A percentile compares a stretch with the other conserved stretches of the same genome.
phyloP scores from a whole-genome alignment of 2,329 filamentous ascomycete species.

The Fusarium xylarioides region DNA sequence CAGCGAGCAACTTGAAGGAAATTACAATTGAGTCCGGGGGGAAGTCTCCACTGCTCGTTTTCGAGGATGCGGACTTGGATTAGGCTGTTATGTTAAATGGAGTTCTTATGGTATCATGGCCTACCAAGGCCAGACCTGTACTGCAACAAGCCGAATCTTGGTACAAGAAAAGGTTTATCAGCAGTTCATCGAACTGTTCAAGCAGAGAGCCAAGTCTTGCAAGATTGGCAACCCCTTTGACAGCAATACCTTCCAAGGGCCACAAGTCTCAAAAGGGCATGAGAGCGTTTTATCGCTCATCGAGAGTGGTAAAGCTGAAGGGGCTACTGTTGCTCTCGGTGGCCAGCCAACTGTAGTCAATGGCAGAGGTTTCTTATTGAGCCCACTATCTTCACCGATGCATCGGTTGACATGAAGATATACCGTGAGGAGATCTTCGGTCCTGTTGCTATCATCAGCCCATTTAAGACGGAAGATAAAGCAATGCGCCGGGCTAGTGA shows the following conservation, averaged over 20 bases:
- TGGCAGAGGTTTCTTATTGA: constrained; percentile 58
- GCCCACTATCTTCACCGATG: constrained; percentile 56
- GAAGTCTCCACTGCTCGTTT: constrained; percentile 71
- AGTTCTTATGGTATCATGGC: constrained; percentile 61
- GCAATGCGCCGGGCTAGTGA: constrained; percentile 57
- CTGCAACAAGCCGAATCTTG: constrained; percentile 70
- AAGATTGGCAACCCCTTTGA: constrained; percentile 76
- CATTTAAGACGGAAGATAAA: constrained; percentile 54
- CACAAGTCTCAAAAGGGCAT: constrained; percentile 75
- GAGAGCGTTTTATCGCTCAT: constrained; percentile 76
- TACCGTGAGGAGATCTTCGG: constrained; percentile 59
- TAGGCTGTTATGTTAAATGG: constrained; percentile 74
- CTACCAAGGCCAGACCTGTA: constrained; percentile 73
- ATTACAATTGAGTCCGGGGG: constrained; percentile 75
- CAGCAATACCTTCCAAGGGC: constrained; percentile 76
- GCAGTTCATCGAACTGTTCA: constrained; percentile 61
- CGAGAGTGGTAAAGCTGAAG: constrained; percentile 74
- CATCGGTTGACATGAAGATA: constrained; percentile 53
- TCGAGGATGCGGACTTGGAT: constrained; percentile 71
- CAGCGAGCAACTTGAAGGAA: constrained; percentile 65
- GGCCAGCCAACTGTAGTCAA: constrained; percentile 53
- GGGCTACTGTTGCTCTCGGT: constrained; percentile 71
- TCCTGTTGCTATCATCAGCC: constrained; percentile 54
- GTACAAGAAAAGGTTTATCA: constrained; percentile 70
- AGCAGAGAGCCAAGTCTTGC: constrained; percentile 50